phyloP scores from a whole-genome alignment of 345 rosid genomes.

The Salix brachista region DNA sequence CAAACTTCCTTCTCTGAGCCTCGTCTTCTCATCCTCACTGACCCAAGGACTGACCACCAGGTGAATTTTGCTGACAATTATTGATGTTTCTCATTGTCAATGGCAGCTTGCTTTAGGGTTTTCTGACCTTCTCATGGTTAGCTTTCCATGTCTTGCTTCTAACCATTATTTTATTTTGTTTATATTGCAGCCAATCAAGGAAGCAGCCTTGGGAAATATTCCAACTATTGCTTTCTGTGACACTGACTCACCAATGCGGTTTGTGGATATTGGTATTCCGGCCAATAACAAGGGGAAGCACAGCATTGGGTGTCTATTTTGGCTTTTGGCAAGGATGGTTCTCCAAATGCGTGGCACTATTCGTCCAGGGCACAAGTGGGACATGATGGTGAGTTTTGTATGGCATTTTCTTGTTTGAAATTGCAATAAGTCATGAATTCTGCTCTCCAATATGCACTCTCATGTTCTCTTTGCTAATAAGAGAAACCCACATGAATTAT shows the following conservation, averaged over 20 bases:
- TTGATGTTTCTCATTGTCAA: too few species aligned
- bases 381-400: conserved; percentile 19
- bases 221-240: conserved; percentile 96
- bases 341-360: conserved; percentile 94
- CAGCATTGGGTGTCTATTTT: conserved; percentile 89
- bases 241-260: conserved; percentile 92
- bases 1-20: conserved; percentile 93
- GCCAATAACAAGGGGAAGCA: conserved; percentile 98
- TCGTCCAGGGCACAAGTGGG: conserved; percentile 47
- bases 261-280: conserved; percentile 90
- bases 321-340: conserved; percentile 96
- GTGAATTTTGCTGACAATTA: conserved; percentile 20
- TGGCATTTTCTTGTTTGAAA: neutral
- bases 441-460: neutral
- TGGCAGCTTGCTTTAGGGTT: neutral
- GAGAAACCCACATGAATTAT: neutral
- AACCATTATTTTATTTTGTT: neutral
- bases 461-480: neutral
- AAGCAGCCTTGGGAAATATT: conserved; percentile 90
- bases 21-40: conserved; percentile 77
- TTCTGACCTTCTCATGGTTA: neutral
- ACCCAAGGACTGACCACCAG: conserved; percentile 96
- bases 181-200: conserved; percentile 79
- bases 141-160: neutral
- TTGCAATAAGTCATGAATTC: neutral